A percentile compares a stretch with the other conserved stretches of the same genome.
These are phyloP conservation scores for Begonia fuchsioides DNA, from an alignment of 306 rosid species.

Conservation along the genomic window DNA sequence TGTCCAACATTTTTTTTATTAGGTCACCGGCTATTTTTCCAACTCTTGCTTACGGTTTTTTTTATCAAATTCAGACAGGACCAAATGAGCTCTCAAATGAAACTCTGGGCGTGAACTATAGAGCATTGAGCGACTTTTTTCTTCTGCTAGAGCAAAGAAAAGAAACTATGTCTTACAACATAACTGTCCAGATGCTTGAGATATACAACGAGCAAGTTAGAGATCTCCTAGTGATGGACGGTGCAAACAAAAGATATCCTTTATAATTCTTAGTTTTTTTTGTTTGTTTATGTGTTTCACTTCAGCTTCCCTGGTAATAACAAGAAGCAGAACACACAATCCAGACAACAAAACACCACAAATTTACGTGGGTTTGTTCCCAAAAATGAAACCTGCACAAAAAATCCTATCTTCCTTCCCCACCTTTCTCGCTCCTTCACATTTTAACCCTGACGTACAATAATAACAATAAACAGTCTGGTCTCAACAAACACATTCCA, in stretches of 20 bases:
- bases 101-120: slow-evolving; percentile 73
- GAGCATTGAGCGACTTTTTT: slow-evolving; percentile 79
- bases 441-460: too few species aligned
- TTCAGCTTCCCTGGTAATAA: too few species aligned
- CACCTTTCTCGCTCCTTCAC: too few species aligned
- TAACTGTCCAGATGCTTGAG: slow-evolving; percentile 91
- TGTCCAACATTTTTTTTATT: not conserved
- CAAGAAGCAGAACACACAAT: too few species aligned
- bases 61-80: slow-evolving; percentile 47
- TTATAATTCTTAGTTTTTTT: not conserved
- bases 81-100: slow-evolving; percentile 59
- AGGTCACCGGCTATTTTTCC: not conserved
- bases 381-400: too few species aligned
- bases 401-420: too few species aligned
- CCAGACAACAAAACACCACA: too few species aligned
- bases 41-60: not conserved
- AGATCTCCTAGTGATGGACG: slow-evolving; percentile 55
- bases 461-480: too few species aligned
- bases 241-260: slow-evolving; percentile 76
- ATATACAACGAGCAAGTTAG: slow-evolving; percentile 92
- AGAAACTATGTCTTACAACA: slow-evolving; percentile 54
- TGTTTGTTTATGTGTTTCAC: too few species aligned
- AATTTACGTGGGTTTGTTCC: too few species aligned
- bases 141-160: slow-evolving; percentile 52
- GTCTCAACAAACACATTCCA: too few species aligned